Percentiles rank a stretch among this genome's conserved stretches.
phyloP scores from a whole-genome alignment of 139 green algal species.

The Zygnema cylindricum region DNA sequence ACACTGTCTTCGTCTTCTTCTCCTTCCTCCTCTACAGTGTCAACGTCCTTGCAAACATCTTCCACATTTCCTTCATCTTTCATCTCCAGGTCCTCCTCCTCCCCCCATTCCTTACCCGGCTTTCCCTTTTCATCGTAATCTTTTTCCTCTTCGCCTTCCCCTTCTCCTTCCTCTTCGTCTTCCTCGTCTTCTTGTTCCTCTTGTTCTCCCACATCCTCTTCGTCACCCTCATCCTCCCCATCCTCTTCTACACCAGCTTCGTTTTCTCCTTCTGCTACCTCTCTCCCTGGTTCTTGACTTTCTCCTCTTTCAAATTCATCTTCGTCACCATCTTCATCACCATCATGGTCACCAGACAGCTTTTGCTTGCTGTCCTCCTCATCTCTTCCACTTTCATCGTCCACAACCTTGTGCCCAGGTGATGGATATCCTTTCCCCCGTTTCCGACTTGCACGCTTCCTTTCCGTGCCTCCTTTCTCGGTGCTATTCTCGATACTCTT shows the following conservation, averaged over 20 bases:
- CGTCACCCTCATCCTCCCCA: neutral
- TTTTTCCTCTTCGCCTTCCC: neutral
- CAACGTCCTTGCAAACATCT: neutral
- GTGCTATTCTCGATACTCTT: neutral
- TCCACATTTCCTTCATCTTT: neutral
- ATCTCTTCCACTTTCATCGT: neutral
- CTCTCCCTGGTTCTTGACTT: neutral
- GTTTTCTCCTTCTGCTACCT: neutral
- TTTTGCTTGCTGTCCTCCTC: neutral
- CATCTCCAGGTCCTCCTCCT: neutral
- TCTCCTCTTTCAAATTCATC: neutral
- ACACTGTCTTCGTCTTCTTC: neutral
- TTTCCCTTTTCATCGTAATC: neutral
- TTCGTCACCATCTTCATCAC: neutral
- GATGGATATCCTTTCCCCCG: too few relatives aligned
- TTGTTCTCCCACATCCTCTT: neutral
- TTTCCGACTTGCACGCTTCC: neutral
- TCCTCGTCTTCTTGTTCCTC: neutral
- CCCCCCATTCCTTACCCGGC: neutral
- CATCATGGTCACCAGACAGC: neutral
- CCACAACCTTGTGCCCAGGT: neutral
- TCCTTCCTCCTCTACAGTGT: neutral
- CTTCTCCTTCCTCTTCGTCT: neutral
- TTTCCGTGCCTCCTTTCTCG: neutral
- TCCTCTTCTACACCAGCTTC: neutral